Conservation (phyloP, 306 rosid species). For the Medicago ruthenica region DNA sequence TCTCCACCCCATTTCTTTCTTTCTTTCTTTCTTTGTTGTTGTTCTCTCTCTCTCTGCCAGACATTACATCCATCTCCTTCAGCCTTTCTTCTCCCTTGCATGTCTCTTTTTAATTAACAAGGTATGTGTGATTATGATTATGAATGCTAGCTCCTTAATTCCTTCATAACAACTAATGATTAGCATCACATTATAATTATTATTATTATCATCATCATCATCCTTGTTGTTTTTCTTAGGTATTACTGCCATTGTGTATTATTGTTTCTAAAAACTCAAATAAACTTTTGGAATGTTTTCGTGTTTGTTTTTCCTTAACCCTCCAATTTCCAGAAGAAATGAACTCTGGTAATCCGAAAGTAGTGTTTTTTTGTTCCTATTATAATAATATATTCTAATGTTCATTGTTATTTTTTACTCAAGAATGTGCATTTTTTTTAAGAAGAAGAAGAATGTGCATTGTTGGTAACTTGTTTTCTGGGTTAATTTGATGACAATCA, state of each 20-base stretch:
- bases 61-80: constrained; percentile 29
- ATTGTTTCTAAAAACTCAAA: background rate
- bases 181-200: background rate
- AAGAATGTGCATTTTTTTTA: background rate
- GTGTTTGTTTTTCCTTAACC: background rate
- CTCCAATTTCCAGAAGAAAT: background rate
- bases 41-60: constrained; percentile 22
- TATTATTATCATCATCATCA: background rate
- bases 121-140: constrained; percentile 41
- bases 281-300: constrained; percentile 10
- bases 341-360: background rate
- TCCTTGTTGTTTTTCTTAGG: background rate
- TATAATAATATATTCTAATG: background rate
- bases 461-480: constrained; percentile 25
- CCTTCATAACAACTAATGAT: background rate
- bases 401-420: background rate
- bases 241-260: background rate
- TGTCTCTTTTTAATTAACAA: constrained; percentile 46
- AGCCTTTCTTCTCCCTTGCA: constrained; percentile 37
- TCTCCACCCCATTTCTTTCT: constrained; percentile 37
- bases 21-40: constrained; percentile 3
- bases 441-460: background rate
- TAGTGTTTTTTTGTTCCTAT: background rate
- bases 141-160: background rate
- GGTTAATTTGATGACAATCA: background rate